Conservation (phyloP, 2,329 filamentous ascomycete species). For the Aspergillus thermomutatus region DNA sequence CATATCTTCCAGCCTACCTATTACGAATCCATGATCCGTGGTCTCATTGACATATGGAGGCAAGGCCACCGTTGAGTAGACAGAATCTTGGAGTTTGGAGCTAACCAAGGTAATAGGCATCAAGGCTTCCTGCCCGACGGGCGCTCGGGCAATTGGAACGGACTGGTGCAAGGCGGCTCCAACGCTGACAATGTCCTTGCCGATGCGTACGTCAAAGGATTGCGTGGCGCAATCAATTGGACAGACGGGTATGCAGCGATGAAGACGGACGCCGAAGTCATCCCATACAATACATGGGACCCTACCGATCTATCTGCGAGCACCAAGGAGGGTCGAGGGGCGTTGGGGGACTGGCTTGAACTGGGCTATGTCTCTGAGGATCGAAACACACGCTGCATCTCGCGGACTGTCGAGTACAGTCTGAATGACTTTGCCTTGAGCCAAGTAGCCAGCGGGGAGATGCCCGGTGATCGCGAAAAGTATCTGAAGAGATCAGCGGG, state of each 20-base stretch:
- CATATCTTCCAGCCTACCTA: conserved; percentile 62
- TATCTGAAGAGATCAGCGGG: conserved; percentile 64
- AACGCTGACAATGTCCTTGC: conserved; percentile 71
- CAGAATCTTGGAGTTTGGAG: background rate
- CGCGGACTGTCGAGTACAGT: conserved; percentile 64
- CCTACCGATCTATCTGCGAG: conserved; percentile 53
- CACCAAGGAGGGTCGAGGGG: conserved; percentile 66
- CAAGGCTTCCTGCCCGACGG: conserved; percentile 64
- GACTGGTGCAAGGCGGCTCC: conserved; percentile 60
- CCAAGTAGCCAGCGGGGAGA: conserved; percentile 51
- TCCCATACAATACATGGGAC: conserved; percentile 60
- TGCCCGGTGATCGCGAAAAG: conserved; percentile 44
- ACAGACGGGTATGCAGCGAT: conserved; percentile 60
- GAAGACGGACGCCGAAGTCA: conserved; percentile 64
- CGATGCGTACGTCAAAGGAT: conserved; percentile 68
- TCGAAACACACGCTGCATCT: conserved; percentile 59
- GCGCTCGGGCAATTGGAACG: conserved; percentile 66
- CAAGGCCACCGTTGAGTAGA: conserved; percentile 31
- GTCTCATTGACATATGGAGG: conserved; percentile 65
- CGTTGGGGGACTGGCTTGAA: conserved; percentile 64
- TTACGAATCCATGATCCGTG: conserved; percentile 64
- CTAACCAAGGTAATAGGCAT: conserved; percentile 13
- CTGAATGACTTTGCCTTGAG: conserved; percentile 63
- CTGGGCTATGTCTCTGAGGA: conserved; percentile 62
- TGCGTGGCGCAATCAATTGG: conserved; percentile 64